Conservation (phyloP, 257 asterid species). For the Solanum virginianum region DNA sequence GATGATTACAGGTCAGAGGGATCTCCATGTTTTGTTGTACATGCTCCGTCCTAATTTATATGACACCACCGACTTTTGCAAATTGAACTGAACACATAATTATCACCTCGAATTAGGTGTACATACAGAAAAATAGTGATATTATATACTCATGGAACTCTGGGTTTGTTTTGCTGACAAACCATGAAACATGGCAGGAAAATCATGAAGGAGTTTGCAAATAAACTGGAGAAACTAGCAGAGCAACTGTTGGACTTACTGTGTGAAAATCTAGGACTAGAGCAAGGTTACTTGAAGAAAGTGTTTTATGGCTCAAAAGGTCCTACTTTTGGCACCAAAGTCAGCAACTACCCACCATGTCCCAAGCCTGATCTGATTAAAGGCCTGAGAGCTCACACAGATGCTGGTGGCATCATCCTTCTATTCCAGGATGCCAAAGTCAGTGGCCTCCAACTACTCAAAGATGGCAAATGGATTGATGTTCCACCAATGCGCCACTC, state of each 20-base stretch:
- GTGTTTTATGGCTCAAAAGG: constrained; percentile 63
- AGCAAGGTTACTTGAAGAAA: constrained; percentile 52
- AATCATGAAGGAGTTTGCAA: constrained; percentile 53
- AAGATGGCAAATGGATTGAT: constrained; percentile 60
- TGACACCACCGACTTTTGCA: background rate
- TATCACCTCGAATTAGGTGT: background rate
- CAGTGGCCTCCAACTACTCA: constrained; percentile 67
- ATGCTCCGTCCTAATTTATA: background rate
- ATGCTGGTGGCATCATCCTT: constrained; percentile 67
- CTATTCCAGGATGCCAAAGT: constrained; percentile 72
- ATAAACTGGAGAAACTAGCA: constrained; percentile 45
- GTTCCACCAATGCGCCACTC: constrained; percentile 78
- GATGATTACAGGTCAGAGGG: constrained; percentile 41
- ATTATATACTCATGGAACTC: background rate
- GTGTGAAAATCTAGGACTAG: constrained; percentile 73
- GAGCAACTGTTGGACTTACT: constrained; percentile 53
- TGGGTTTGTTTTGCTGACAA: background rate
- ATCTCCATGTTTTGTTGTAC: background rate
- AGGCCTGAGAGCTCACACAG: constrained; percentile 76
- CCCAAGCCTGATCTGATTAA: constrained; percentile 71
- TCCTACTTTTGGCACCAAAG: constrained; percentile 69
- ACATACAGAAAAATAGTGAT: background rate
- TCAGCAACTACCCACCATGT: constrained; percentile 67
- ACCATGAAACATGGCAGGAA: constrained; percentile 22
- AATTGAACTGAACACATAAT: background rate